Evolutionary conservation across 805 yeast genomes (phyloP).

Genomic region (Zygoascus biomembranicola): DNA sequence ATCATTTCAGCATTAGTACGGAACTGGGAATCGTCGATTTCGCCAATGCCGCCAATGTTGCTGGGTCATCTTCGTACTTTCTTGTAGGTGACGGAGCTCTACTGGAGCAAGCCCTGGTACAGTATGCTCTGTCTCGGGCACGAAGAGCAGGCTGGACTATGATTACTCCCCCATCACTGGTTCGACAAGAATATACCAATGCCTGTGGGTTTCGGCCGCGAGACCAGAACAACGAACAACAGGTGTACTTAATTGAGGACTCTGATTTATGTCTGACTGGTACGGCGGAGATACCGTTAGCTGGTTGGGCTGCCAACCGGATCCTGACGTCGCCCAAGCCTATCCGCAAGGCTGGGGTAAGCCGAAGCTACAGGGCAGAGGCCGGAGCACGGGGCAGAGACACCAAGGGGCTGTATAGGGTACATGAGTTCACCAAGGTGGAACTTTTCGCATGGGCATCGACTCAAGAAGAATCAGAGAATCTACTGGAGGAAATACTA

Average conservation of each 20-base stretch:
- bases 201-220: constrained; percentile 96
- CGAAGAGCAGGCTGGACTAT: constrained; percentile 56
- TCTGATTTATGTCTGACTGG: constrained; percentile 66
- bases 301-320: constrained; percentile 56
- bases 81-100: constrained; percentile 76
- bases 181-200: constrained; percentile 60
- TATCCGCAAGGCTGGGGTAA: constrained; percentile 68
- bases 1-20: constrained; percentile 68
- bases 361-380: constrained; percentile 87
- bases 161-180: constrained; percentile 80
- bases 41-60: constrained; percentile 57
- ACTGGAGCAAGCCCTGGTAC: constrained; percentile 82
- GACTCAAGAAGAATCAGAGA: constrained; percentile 25
- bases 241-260: constrained; percentile 57
- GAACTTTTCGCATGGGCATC: constrained; percentile 75
- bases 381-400: constrained; percentile 96
- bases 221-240: constrained; percentile 79
- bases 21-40: constrained; percentile 63
- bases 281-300: constrained; percentile 92
- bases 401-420: constrained; percentile 85
- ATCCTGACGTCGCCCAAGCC: constrained; percentile 31
- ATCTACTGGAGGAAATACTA: constrained; percentile 46
- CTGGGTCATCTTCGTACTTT: constrained; percentile 74
- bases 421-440: constrained; percentile 93
- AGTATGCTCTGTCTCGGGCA: constrained; percentile 65